Evolutionary conservation across 2,329 filamentous ascomycete genomes (phyloP).

Genomic region (Hypoxylon sp.): DNA sequence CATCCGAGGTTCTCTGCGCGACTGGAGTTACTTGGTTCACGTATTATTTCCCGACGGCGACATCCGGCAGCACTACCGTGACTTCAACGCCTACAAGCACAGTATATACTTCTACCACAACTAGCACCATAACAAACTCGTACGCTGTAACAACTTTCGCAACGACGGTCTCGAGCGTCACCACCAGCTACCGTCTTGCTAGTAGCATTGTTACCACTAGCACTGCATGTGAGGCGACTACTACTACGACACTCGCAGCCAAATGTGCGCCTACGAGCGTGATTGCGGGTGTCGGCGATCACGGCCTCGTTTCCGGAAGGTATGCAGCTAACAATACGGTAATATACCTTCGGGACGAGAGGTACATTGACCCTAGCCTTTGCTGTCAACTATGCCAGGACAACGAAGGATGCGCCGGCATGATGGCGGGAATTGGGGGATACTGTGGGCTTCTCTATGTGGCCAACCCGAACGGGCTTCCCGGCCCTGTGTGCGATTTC

Average conservation of each 20-base stretch:
- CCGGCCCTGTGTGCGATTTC: slow-evolving; percentile 43
- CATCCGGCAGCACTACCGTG: slow-evolving; percentile 50
- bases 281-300: slow-evolving; percentile 39
- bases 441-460: slow-evolving; percentile 47
- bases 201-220: slow-evolving; percentile 22
- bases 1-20: slow-evolving; percentile 43
- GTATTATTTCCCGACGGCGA: slow-evolving; percentile 35
- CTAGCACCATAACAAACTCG: neutral
- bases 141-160: slow-evolving; percentile 17
- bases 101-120: slow-evolving; percentile 45
- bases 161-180: slow-evolving; percentile 44
- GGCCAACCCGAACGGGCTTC: slow-evolving; percentile 27
- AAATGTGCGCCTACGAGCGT: slow-evolving; percentile 51
- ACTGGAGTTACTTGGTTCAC: slow-evolving; percentile 38
- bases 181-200: slow-evolving; percentile 51
- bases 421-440: slow-evolving; percentile 36
- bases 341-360: slow-evolving; percentile 37
- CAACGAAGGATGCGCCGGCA: slow-evolving; percentile 48
- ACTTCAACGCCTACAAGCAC: slow-evolving; percentile 56
- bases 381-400: slow-evolving; percentile 53
- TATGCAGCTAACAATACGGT: slow-evolving; percentile 44
- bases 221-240: slow-evolving; percentile 39
- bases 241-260: slow-evolving; percentile 49
- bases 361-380: slow-evolving; percentile 41
- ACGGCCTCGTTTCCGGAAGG: slow-evolving; percentile 41